Evolutionary conservation across 805 yeast species (phyloP), one percentile per base, ranked within the genome.

Genomic region (Yamadazyma sp.): DNA sequence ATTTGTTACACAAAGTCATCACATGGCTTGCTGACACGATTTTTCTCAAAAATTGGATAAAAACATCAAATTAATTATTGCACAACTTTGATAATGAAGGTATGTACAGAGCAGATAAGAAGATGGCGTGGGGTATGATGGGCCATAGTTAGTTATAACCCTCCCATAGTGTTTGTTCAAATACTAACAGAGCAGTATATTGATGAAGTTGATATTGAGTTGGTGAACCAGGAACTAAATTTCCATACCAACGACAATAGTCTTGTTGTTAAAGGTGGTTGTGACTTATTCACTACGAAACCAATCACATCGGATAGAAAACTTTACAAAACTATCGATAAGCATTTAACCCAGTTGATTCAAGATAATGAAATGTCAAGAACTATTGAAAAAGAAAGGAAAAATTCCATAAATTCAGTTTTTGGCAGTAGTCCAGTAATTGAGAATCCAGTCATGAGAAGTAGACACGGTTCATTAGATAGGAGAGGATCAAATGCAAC

Each of bases 251-350:
- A 56, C 18, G 72, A 67, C 43, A 60, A 65, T 42, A 66, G 62
- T 37, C 53, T 66, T 17, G 62, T 66, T 30, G 78, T 93, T 25
- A 75, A 76, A 37, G 98, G 97, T 9, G 88, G 95, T 17, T 82
- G 96, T 55, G 98, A 93, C 54, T 72, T 93, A 31, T 93, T 87
- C 53, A 86, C 98, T 1, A 93, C 98, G 2, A 93, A 91, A 52
- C 88, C 96, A 1, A 86, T 89, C 16, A 86, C 93, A 1, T 74
- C 91, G 1, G 98, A 93, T 59, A 75, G 88, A 48, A 89, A 89
- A 59, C 73, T 91, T 19, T 87, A 85, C 67, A 86, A 87, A 58
- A 79, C 89, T 0, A 79, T 93, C 27, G 97, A 88, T 55, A 78
- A 82, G 47, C 91, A 86, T 51, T 70, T 86, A 39, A 84, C 82